Conservation (phyloP, 169 alveolate species). For the Plasmodium blacklocki region DNA sequence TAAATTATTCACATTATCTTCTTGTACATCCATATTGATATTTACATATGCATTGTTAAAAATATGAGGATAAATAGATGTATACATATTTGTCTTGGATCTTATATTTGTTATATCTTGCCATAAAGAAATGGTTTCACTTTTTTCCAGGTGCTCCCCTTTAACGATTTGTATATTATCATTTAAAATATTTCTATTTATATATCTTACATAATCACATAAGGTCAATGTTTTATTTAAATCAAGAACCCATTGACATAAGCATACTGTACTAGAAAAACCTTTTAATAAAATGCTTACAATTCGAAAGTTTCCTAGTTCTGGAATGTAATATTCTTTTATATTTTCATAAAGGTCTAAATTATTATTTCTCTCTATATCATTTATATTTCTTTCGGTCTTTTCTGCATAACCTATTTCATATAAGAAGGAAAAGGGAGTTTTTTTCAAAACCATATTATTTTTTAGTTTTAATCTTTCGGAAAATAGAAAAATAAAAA, state of each 20-base stretch:
- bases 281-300: conserved; percentile 52
- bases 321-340: conserved; percentile 12
- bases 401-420: neutral
- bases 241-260: conserved; percentile 68
- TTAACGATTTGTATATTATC: conserved; percentile 23
- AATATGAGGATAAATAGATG: neutral
- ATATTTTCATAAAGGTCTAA: conserved; percentile 6
- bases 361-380: neutral
- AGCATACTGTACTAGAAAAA: conserved; percentile 44
- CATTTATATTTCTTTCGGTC: conserved; percentile 16
- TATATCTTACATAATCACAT: conserved; percentile 34
- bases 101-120: conserved; percentile 2
- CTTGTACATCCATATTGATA: no score
- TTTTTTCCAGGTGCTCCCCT: neutral
- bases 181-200: conserved; percentile 37
- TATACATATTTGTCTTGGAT: neutral
- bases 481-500: no score
- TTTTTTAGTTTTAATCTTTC: neutral
- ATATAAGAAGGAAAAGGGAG: conserved; percentile 48
- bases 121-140: neutral
- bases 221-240: conserved; percentile 10
- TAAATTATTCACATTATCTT: neutral
- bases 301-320: conserved; percentile 47
- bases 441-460: conserved; percentile 53
- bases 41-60: neutral